These are phyloP conservation scores for Citrus maxima DNA, from an alignment of 345 rosid genomes.

Conservation along the genomic window DNA sequence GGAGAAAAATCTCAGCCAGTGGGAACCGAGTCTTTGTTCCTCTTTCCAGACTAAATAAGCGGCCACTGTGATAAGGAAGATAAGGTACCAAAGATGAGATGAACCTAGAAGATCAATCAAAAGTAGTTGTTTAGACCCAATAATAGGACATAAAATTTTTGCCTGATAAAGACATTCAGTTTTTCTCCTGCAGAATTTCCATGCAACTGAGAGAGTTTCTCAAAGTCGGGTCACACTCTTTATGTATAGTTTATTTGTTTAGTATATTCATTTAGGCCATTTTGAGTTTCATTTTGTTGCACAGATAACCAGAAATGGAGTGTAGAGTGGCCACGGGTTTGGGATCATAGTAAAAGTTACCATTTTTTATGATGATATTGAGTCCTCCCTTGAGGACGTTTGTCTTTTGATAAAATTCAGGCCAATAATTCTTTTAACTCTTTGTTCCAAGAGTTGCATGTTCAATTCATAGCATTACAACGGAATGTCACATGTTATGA, in stretches of 20 bases:
- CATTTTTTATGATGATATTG: not conserved
- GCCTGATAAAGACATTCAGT: not conserved
- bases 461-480: no score
- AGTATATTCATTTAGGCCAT: not conserved
- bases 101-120: not conserved
- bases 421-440: no score
- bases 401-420: no score
- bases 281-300: not conserved
- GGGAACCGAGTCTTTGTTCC: not conserved
- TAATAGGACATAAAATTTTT: not conserved
- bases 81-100: not conserved
- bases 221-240: not conserved
- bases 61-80: not conserved
- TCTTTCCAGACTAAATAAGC: not conserved
- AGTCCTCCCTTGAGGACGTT: no score
- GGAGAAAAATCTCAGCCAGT: constrained; percentile 6
- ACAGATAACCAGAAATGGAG: not conserved
- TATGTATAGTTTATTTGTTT: not conserved
- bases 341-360: not conserved
- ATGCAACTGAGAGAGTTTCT: not conserved
- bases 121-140: not conserved
- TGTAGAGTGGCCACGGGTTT: not conserved
- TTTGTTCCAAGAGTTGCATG: no score
- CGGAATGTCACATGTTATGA: no score
- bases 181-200: not conserved